Percentiles rank a stretch among this genome's conserved stretches.
phyloP scores from a whole-genome alignment of 768 basidiomycete genomes.

The Rhodocollybia butyracea region DNA sequence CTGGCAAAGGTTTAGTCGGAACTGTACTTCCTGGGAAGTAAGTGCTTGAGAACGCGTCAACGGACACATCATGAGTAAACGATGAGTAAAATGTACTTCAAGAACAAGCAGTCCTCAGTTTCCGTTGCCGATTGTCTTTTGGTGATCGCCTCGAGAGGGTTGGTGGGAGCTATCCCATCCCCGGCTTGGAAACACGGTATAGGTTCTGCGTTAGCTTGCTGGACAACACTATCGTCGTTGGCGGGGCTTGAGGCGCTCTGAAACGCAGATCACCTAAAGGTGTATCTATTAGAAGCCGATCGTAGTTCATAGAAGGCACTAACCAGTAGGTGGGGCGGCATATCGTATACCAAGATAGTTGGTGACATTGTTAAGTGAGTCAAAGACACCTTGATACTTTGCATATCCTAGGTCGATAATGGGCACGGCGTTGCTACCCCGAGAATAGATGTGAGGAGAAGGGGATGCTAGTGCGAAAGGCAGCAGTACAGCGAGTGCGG shows the following conservation, averaged over 20 bases:
- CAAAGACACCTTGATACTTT: constrained; percentile 36
- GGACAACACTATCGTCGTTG: constrained; percentile 20
- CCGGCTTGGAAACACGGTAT: constrained; percentile 27
- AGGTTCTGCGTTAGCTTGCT: constrained; percentile 28
- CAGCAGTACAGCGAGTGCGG: too few relatives aligned
- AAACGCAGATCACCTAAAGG: constrained; percentile 30
- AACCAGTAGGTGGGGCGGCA: constrained; percentile 33
- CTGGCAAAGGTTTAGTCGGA: constrained; percentile 20
- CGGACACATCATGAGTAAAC: neutral
- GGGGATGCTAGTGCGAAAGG: too few relatives aligned
- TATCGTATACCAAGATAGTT: constrained; percentile 44
- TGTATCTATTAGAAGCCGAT: too few relatives aligned
- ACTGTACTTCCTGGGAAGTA: constrained; percentile 21
- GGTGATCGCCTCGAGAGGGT: constrained; percentile 23
- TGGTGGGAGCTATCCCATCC: constrained; percentile 25
- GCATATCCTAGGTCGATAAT: constrained; percentile 44
- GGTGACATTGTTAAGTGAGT: constrained; percentile 29
- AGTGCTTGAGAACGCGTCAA: constrained; percentile 18
- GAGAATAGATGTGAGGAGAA: too few relatives aligned
- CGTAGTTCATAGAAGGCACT: neutral
- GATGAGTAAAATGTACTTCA: constrained; percentile 24
- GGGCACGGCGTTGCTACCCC: too few relatives aligned
- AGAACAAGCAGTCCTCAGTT: constrained; percentile 40
- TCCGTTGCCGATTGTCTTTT: constrained; percentile 2
- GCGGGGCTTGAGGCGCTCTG: constrained; percentile 29